Evolutionary conservation across 2,329 filamentous ascomycete genomes (phyloP).

Genomic region (Geosmithia flava): DNA sequence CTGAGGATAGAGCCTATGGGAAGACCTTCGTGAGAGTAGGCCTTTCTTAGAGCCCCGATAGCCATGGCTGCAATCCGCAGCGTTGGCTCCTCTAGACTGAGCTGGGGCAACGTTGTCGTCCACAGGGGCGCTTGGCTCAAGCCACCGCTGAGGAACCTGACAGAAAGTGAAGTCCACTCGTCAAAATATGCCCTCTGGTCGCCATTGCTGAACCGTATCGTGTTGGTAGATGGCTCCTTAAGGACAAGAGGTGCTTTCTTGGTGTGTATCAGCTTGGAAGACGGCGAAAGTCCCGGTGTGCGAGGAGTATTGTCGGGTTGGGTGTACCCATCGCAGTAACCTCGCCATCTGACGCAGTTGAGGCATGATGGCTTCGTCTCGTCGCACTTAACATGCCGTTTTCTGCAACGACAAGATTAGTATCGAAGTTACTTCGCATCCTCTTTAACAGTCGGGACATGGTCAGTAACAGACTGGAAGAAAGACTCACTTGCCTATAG

Average conservation of each 20-base stretch:
- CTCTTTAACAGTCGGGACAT: background rate
- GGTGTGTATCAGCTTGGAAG: constrained; percentile 15
- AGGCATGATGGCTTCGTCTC: constrained; percentile 26
- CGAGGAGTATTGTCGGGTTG: constrained; percentile 7
- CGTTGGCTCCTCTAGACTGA: constrained; percentile 22
- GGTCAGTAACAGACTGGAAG: background rate
- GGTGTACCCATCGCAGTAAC: constrained; percentile 23
- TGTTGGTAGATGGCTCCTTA: constrained; percentile 19
- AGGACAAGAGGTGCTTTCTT: constrained; percentile 16
- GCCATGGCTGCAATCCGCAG: constrained; percentile 26
- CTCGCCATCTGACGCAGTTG: constrained; percentile 27
- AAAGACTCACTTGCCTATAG: constrained; percentile 7
- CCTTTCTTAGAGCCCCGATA: constrained; percentile 23
- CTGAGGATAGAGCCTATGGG: constrained; percentile 6
- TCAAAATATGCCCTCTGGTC: constrained; percentile 24
- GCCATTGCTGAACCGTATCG: constrained; percentile 17
- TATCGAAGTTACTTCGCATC: background rate
- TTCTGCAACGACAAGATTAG: constrained; percentile 10
- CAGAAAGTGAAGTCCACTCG: constrained; percentile 21
- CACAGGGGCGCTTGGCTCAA: constrained; percentile 20
- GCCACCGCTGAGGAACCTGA: constrained; percentile 21
- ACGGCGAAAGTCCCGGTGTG: constrained; percentile 1
- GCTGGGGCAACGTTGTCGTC: constrained; percentile 26
- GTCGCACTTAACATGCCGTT: constrained; percentile 29
- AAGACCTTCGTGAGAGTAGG: constrained; percentile 12